Evolutionary conservation across 2,329 filamentous ascomycete genomes (phyloP).

Genomic region (Talaromyces piceae): DNA sequence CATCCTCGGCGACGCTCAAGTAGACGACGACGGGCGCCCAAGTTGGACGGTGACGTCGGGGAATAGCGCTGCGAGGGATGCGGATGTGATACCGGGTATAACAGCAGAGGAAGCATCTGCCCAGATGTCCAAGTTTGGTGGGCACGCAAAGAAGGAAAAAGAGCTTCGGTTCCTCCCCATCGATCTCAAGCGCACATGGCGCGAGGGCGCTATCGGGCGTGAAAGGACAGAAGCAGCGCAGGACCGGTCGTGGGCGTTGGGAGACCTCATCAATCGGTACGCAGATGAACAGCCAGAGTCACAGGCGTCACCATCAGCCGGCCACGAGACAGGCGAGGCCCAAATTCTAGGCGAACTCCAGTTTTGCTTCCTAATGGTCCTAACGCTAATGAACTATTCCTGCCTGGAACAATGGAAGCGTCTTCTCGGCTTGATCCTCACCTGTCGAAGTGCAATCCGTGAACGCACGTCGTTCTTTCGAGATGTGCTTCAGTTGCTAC

Average conservation of each 20-base stretch:
- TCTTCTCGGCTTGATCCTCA: slow-evolving; percentile 49
- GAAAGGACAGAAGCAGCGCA: slow-evolving; percentile 56
- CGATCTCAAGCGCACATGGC: slow-evolving; percentile 56
- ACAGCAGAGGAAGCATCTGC: slow-evolving; percentile 13
- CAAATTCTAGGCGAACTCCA: slow-evolving; percentile 53
- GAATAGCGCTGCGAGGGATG: slow-evolving; percentile 49
- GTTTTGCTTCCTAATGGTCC: slow-evolving; percentile 55
- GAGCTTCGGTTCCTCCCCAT: slow-evolving; percentile 51
- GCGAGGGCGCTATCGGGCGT: slow-evolving; percentile 52
- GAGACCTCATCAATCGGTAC: slow-evolving; percentile 41
- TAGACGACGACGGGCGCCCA: slow-evolving; percentile 33
- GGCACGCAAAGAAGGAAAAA: slow-evolving; percentile 31
- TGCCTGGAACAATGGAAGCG: slow-evolving; percentile 61
- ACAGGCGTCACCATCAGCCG: slow-evolving; percentile 12
- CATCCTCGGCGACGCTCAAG: slow-evolving; percentile 36
- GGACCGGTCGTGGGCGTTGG: slow-evolving; percentile 56
- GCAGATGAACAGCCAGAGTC: slow-evolving; percentile 5
- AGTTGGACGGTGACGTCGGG: slow-evolving; percentile 52
- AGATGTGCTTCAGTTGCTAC: slow-evolving; percentile 43
- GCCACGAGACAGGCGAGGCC: slow-evolving; percentile 27
- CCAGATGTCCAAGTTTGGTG: slow-evolving; percentile 11
- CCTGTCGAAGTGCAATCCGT: slow-evolving; percentile 45
- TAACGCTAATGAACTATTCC: slow-evolving; percentile 59
- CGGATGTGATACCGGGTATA: slow-evolving; percentile 55
- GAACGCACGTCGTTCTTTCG: slow-evolving; percentile 46